phyloP scores from a whole-genome alignment of 306 rosid species.

The Arachis stenosperma region DNA sequence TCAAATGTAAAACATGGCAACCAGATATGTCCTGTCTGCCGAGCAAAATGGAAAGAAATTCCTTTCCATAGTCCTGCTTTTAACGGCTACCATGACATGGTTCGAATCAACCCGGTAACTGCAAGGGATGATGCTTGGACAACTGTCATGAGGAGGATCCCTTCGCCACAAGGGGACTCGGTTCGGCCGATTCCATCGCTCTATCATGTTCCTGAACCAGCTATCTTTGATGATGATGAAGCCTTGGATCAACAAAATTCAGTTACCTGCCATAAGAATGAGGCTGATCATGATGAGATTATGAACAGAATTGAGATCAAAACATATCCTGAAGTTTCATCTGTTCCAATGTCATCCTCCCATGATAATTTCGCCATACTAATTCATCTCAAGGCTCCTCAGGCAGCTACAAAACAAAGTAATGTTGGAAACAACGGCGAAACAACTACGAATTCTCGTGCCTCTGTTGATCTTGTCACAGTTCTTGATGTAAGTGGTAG shows the following conservation, averaged over 20 bases:
- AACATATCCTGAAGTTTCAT: conserved; percentile 81
- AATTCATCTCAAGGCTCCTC: conserved; percentile 89
- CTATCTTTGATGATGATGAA: conserved; percentile 80
- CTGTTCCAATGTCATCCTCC: conserved; percentile 69
- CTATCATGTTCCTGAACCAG: conserved; percentile 67
- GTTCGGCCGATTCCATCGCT: conserved; percentile 57
- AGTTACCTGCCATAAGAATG: conserved; percentile 42
- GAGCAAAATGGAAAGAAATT: conserved; percentile 95
- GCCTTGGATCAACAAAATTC: conserved; percentile 61
- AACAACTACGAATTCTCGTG: conserved; percentile 54
- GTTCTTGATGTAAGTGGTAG: conserved; percentile 97
- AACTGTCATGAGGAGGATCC: conserved; percentile 54
- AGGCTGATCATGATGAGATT: conserved; percentile 38
- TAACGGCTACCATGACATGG: conserved; percentile 45
- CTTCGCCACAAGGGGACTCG: conserved; percentile 55
- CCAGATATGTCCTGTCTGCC: conserved; percentile 90
- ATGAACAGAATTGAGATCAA: conserved; percentile 57
- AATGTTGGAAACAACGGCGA: conserved; percentile 32
- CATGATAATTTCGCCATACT: conserved; percentile 68
- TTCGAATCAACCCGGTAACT: conserved; percentile 51
- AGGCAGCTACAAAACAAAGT: conserved; percentile 45
- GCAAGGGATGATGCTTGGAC: conserved; percentile 68
- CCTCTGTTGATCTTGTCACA: conserved; percentile 89
- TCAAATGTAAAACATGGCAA: conserved; percentile 96
- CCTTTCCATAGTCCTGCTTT: conserved; percentile 75